Evolutionary conservation across 1,284 basidiomycete species (phyloP).

Genomic region (Sanghuangporus weigelae): DNA sequence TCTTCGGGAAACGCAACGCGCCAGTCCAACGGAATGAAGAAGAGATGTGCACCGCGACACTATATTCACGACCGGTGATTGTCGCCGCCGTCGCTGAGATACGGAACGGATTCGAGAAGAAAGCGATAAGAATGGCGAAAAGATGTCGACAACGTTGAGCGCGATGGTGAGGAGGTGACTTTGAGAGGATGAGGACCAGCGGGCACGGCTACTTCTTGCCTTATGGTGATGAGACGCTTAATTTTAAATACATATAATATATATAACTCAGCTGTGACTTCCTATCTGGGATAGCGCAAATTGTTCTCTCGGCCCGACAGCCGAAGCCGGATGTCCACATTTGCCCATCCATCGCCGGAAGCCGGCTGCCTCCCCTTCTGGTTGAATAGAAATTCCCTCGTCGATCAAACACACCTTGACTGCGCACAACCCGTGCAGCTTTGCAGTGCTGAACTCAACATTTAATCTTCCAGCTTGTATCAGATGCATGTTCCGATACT

Average conservation of each 20-base stretch:
- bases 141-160: neutral
- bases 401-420: neutral
- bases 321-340: neutral
- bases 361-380: neutral
- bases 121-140: neutral
- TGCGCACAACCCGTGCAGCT: neutral
- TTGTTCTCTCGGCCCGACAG: neutral
- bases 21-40: neutral
- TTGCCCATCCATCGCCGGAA: neutral
- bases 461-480: too few relatives aligned
- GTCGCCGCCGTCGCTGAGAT: neutral
- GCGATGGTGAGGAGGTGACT: neutral
- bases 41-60: neutral
- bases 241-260: neutral
- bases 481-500: neutral
- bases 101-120: neutral
- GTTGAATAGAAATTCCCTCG: neutral
- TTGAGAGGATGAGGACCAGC: neutral
- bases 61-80: neutral
- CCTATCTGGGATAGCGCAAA: neutral
- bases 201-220: neutral
- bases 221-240: constrained; percentile 5
- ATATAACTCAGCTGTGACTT: neutral
- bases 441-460: too few relatives aligned
- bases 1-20: neutral